These are phyloP conservation scores for Ascosphaera acerosa DNA, from an alignment of 2,329 filamentous ascomycete genomes.

Conservation along the genomic window DNA sequence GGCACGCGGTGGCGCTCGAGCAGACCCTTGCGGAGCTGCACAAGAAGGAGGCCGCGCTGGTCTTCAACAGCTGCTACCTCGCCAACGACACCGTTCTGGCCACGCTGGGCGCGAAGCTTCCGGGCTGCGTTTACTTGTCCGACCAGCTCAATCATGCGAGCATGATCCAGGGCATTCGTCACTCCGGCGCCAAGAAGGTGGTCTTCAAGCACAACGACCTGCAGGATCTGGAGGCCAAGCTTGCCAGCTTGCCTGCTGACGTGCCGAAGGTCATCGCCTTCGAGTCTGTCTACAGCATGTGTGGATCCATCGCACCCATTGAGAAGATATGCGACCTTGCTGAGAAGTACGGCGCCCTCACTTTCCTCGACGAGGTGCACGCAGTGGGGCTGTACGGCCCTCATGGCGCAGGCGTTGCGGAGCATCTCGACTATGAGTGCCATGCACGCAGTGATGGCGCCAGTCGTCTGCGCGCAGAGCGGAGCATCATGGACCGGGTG, in stretches of 20 bases:
- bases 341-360: conserved; percentile 92
- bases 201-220: conserved; percentile 98
- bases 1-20: conserved; percentile 73
- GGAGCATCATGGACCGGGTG: conserved; percentile 82
- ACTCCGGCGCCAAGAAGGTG: conserved; percentile 89
- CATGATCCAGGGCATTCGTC: conserved; percentile 97
- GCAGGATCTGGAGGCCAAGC: conserved; percentile 73
- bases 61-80: conserved; percentile 95
- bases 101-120: conserved; percentile 87
- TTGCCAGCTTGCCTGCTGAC: conserved; percentile 61
- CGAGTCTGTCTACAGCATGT: conserved; percentile 99
- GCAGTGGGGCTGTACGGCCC: conserved; percentile 98
- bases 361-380: conserved; percentile 95
- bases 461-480: conserved; percentile 22
- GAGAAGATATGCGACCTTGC: conserved; percentile 88
- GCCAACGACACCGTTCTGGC: conserved; percentile 93
- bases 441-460: conserved; percentile 46
- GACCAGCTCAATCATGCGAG: conserved; percentile 95
- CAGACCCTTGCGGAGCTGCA: conserved; percentile 63
- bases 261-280: conserved; percentile 96
- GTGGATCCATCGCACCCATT: conserved; percentile 87
- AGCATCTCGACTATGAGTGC: conserved; percentile 84
- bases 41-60: conserved; percentile 71
- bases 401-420: conserved; percentile 80
- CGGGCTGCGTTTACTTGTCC: conserved; percentile 90